Evolutionary conservation across 495 filamentous ascomycete genomes (phyloP).

Genomic region (Tuber umbilicatum): DNA sequence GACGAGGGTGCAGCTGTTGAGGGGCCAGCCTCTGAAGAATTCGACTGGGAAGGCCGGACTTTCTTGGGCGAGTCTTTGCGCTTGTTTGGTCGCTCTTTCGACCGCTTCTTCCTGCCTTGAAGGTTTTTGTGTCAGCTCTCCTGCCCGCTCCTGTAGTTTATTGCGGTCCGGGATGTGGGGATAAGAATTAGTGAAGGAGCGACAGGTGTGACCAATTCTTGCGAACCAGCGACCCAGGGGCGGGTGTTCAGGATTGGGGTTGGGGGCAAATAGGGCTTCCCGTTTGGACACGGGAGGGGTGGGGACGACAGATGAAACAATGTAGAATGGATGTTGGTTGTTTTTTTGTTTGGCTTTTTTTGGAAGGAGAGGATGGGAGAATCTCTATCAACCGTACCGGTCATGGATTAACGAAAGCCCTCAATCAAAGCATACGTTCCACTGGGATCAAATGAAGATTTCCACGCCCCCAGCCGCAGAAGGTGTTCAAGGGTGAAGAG

Average conservation of each 20-base stretch:
- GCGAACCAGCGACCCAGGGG: background rate
- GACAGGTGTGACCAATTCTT: background rate
- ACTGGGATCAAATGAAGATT: slow-evolving; percentile 16
- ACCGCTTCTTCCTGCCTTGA: slow-evolving; percentile 34
- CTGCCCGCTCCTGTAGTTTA: background rate
- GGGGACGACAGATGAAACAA: background rate
- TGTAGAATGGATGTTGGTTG: background rate
- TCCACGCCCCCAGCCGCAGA: slow-evolving; percentile 26
- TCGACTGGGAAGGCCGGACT: background rate
- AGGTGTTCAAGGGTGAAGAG: background rate
- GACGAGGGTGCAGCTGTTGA: slow-evolving; percentile 8
- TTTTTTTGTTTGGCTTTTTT: background rate
- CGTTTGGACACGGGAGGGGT: background rate
- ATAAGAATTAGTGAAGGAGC: background rate
- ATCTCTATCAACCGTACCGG: slow-evolving; percentile 15
- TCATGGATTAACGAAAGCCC: slow-evolving; percentile 33
- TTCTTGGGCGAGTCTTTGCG: slow-evolving; percentile 15
- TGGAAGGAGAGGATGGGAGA: background rate
- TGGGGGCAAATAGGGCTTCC: background rate
- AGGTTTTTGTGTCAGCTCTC: slow-evolving; percentile 17
- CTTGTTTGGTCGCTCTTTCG: slow-evolving; percentile 33
- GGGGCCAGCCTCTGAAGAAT: slow-evolving; percentile 7
- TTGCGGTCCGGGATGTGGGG: background rate
- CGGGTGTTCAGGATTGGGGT: background rate
- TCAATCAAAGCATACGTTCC: slow-evolving; percentile 35